Conservation (phyloP, 176 grass and related monocot genomes). For the Urochloa ruziziensis region DNA sequence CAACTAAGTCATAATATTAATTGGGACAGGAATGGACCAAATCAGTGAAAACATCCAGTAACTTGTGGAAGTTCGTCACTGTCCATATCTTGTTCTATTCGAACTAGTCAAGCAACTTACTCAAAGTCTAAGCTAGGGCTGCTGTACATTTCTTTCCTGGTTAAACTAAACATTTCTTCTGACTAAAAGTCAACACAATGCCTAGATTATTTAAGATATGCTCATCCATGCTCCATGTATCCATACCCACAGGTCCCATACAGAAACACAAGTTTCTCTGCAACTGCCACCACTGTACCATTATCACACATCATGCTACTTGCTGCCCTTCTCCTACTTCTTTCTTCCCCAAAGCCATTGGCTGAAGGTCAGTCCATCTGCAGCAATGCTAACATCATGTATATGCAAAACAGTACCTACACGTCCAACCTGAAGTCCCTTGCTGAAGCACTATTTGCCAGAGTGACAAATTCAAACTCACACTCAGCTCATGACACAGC, state of each 20-base stretch:
- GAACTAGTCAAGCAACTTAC: not conserved
- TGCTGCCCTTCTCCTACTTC: not conserved
- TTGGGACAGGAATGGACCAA: not conserved
- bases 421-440: not conserved
- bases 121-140: not conserved
- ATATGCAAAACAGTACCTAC: constrained; percentile 5
- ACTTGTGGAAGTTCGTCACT: not conserved
- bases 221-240: not conserved
- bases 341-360: not conserved
- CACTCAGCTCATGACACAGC: constrained; percentile 8
- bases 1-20: not conserved
- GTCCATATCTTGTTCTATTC: not conserved
- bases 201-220: constrained; percentile 9
- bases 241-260: not conserved
- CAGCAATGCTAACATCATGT: constrained; percentile 1
- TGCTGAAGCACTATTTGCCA: not conserved
- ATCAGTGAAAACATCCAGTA: not conserved
- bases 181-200: not conserved
- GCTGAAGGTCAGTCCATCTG: not conserved
- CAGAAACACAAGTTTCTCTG: not conserved
- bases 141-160: not conserved
- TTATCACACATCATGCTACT: not conserved
- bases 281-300: not conserved
- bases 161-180: not conserved
- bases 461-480: not conserved